Evolutionary conservation across 345 rosid species (phyloP).

Genomic region (Camelina hispida): DNA sequence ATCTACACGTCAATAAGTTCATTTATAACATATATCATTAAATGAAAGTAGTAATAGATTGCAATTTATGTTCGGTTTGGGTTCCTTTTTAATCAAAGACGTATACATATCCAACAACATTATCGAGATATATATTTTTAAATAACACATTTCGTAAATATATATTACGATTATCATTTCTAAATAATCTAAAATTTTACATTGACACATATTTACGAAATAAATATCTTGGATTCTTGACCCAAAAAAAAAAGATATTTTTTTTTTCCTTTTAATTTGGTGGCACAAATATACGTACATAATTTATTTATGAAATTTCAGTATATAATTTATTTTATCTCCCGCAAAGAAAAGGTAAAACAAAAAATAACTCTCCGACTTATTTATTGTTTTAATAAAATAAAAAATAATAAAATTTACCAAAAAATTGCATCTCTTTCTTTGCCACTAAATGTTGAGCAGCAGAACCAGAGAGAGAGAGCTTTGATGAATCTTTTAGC

Average conservation of each 20-base stretch:
- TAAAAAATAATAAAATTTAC: no score
- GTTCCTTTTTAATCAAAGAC: slow-evolving; percentile 7
- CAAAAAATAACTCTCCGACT: slow-evolving; percentile 3
- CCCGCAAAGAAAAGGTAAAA: not conserved
- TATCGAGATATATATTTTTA: no score
- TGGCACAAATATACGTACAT: no score
- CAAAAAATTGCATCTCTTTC: not conserved
- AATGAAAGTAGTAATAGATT: slow-evolving; percentile 17
- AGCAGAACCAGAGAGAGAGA: not conserved
- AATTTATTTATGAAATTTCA: no score
- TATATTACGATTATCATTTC: no score
- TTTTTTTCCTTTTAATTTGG: no score
- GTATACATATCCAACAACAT: not conserved
- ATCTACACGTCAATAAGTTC: not conserved
- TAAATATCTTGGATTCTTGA: not conserved
- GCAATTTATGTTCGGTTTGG: slow-evolving; percentile 1
- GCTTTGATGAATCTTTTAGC: slow-evolving; percentile 30
- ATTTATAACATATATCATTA: slow-evolving; percentile 11
- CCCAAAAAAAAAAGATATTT: no score
- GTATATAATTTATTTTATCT: not conserved
- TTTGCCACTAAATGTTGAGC: slow-evolving; percentile 34
- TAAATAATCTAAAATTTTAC: no score
- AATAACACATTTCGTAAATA: not conserved
- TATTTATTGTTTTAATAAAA: no score
- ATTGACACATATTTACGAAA: no score